Evolutionary conservation across 1,139 yeast species (phyloP).

Genomic region (Tardiomyces digboiensis): DNA sequence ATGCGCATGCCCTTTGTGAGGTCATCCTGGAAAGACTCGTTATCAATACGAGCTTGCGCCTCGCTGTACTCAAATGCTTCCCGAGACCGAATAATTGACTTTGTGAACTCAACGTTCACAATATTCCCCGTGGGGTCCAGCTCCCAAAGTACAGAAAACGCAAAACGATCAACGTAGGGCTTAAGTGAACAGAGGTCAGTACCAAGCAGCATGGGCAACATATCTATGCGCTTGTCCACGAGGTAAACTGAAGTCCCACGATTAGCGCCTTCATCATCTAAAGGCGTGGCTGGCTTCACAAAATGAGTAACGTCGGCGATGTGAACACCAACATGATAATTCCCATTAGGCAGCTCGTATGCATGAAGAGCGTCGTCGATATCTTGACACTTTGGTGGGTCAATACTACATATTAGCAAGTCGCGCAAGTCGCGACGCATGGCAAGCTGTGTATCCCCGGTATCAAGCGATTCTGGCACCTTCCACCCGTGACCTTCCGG

Average conservation of each 20-base stretch:
- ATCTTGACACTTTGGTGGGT: slow-evolving; percentile 98
- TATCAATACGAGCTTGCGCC: slow-evolving; percentile 91
- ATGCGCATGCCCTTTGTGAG: slow-evolving; percentile 86
- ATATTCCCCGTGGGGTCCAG: slow-evolving; percentile 80
- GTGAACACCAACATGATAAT: slow-evolving; percentile 96
- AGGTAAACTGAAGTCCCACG: slow-evolving; percentile 96
- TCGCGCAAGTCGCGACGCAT: slow-evolving; percentile 77
- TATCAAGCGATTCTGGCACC: slow-evolving; percentile 58
- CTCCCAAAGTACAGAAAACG: slow-evolving; percentile 96
- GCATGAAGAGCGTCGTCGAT: slow-evolving; percentile 99
- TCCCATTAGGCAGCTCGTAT: slow-evolving; percentile 73
- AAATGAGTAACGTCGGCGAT: slow-evolving; percentile 99
- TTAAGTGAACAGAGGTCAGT: slow-evolving; percentile 93
- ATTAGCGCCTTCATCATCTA: slow-evolving; percentile 94
- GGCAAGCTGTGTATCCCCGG: slow-evolving; percentile 32
- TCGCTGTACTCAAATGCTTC: slow-evolving; percentile 94
- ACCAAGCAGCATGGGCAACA: slow-evolving; percentile 94
- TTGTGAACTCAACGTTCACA: slow-evolving; percentile 70
- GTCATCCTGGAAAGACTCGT: slow-evolving; percentile 64
- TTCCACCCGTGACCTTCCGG: slow-evolving; percentile 89
- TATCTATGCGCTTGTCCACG: slow-evolving; percentile 98
- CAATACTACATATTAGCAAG: slow-evolving; percentile 86
- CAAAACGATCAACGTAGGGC: slow-evolving; percentile 93
- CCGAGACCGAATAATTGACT: slow-evolving; percentile 82
- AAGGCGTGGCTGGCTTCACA: slow-evolving; percentile 85